Percentiles rank a stretch among this genome's conserved stretches.
phyloP scores from a whole-genome alignment of 23 red algal species.

The Agarophyton chilense region DNA sequence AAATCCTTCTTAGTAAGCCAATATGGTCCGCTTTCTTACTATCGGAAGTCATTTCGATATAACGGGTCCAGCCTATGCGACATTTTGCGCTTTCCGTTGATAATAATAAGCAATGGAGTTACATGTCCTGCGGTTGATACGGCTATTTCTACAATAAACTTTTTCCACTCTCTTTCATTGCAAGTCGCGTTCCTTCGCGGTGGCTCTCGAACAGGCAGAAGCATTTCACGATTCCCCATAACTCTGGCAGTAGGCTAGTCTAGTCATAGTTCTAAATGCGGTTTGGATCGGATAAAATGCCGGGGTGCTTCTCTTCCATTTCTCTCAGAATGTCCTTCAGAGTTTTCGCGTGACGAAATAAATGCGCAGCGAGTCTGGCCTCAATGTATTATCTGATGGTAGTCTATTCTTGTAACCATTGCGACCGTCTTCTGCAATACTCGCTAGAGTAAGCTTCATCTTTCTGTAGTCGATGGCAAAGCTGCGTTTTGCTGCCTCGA shows the following conservation, averaged over 20 bases:
- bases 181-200: neutral
- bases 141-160: neutral
- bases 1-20: neutral
- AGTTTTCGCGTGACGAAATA: neutral
- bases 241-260: neutral
- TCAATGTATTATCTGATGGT: neutral
- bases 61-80: neutral
- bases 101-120: neutral
- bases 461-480: neutral
- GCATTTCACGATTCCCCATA: neutral
- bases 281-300: neutral
- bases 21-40: neutral
- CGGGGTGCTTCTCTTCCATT: neutral
- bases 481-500: neutral
- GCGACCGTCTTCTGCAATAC: neutral
- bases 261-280: slow-evolving; percentile 23
- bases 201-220: neutral
- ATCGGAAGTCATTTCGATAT: neutral
- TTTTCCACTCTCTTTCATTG: slow-evolving; percentile 14
- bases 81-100: neutral
- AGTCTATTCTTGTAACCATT: neutral
- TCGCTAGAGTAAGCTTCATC: neutral
- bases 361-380: neutral
- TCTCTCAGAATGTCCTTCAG: neutral
- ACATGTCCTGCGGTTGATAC: neutral